Evolutionary conservation across 805 yeast genomes (phyloP).

Genomic region (Candida hungchunana): DNA sequence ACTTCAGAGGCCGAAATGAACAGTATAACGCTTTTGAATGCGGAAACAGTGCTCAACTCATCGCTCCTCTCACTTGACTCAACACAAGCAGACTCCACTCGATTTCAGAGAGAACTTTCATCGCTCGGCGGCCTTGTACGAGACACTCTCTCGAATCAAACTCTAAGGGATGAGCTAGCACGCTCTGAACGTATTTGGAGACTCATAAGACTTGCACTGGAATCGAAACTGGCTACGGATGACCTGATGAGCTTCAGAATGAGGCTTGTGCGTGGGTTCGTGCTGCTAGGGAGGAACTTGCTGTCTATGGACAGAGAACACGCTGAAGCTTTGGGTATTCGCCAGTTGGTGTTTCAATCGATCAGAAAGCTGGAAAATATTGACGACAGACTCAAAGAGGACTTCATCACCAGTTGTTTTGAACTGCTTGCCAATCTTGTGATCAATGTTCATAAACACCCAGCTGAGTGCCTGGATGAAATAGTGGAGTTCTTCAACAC

Average conservation of each 20-base stretch:
- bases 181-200: slow-evolving; percentile 27
- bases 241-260: slow-evolving; percentile 13
- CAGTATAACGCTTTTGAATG: too few relatives aligned
- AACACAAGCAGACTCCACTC: neutral
- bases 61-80: slow-evolving; percentile 1
- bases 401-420: slow-evolving; percentile 7
- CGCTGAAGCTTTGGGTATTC: slow-evolving; percentile 23
- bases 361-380: neutral
- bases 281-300: slow-evolving; percentile 47
- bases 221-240: neutral
- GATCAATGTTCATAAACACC: slow-evolving; percentile 8
- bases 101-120: slow-evolving; percentile 2
- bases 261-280: slow-evolving; percentile 42
- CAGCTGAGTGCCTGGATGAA: slow-evolving; percentile 7
- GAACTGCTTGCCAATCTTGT: slow-evolving; percentile 20
- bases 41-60: too few relatives aligned
- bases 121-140: slow-evolving; percentile 9
- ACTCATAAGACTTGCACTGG: slow-evolving; percentile 15
- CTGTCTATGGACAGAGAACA: slow-evolving; percentile 31
- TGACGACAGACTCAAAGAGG: slow-evolving; percentile 1
- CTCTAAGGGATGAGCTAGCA: slow-evolving; percentile 25
- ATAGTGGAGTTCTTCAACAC: slow-evolving; percentile 8
- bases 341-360: slow-evolving; percentile 2
- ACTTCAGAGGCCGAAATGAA: too few relatives aligned
- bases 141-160: slow-evolving; percentile 20